Evolutionary conservation across 192 early-diverging fungal genomes (phyloP), one percentile per base, ranked within the genome.

Genomic region (Linnemannia zychae): DNA sequence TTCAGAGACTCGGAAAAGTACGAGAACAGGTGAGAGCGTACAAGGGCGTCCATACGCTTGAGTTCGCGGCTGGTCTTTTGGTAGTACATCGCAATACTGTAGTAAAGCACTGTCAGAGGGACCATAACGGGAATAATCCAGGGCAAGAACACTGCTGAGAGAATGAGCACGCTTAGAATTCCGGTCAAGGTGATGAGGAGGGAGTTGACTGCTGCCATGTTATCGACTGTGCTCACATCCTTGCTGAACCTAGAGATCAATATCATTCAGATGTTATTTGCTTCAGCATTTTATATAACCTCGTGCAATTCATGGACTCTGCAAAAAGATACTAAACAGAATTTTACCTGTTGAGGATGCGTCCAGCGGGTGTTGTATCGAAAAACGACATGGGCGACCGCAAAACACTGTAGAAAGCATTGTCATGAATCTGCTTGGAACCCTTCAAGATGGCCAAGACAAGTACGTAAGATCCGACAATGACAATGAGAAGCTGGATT

Each of bases 161-260:
- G 74, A 37, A 91, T 72, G 66, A 95, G 87, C 6, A 93, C 88
- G n/a, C 90, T 86, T 22, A 90, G n/a, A 22, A 91, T 90, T 6
- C 71, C 87, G 11, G 96, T 71, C 24, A 88, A 46, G 33, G 93
- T 84, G 28, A 85, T 77, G 7, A 94, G 24, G 48, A 91, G 93
- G 49, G 80, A 89, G 37, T 85, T 83, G 24, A 94, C 68, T 24
- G 82, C 82, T 17, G 91, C 89, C 74, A 92, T 89, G 37, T 90
- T 91, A 76, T 98, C 97, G 31, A 98, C 79, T 2, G 94, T 91
- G 66, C 91, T 92, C 79, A 98, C 92, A 85, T 99, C 96, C 67
- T 95, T 94, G 44, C 95, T 92, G 80, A 97, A 96, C 31, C 97
- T 84, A 48, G 40, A 37, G 4, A 9, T 38, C 33, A 17, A 16